A percentile compares a stretch with the other conserved stretches of the same genome.
Conservation (phyloP, 148 eudicot species). For the Polygonum aviculare region DNA sequence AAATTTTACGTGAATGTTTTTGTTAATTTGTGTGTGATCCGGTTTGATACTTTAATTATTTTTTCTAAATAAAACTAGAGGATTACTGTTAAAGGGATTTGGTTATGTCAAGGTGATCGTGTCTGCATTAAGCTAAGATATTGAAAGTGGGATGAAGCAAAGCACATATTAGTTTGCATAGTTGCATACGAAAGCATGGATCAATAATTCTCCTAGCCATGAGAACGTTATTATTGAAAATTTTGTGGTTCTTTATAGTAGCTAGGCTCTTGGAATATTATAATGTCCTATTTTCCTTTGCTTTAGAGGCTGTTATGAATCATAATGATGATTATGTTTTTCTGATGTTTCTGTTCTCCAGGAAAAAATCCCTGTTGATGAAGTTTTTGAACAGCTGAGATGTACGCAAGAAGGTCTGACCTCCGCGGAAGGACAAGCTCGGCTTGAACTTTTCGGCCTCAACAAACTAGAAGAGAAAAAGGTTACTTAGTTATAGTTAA, state of each 20-base stretch:
- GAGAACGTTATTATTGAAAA: too few species aligned
- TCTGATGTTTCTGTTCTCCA: constrained; percentile 19
- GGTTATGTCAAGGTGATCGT: not conserved
- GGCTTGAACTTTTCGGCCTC: constrained; percentile 51
- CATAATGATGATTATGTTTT: not conserved
- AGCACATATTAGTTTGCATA: not conserved
- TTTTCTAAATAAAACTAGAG: too few species aligned
- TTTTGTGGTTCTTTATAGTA: not conserved
- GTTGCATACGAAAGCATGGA: too few species aligned
- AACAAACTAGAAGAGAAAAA: constrained; percentile 71
- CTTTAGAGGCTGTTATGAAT: not conserved
- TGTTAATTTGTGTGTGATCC: too few species aligned
- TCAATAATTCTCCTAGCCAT: too few species aligned
- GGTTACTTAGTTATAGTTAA: constrained; percentile 18
- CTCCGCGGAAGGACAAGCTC: constrained; percentile 35
- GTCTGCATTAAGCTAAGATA: not conserved
- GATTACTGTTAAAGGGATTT: too few species aligned
- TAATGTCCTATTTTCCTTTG: too few species aligned
- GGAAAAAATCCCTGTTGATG: constrained; percentile 65
- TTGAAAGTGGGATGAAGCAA: not conserved
- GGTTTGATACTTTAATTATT: too few species aligned
- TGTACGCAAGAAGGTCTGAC: constrained; percentile 52
- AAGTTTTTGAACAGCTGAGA: constrained; percentile 54
- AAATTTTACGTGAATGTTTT: too few species aligned
- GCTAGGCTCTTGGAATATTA: too few species aligned